Conservation (phyloP, 768 basidiomycete species). For the Epithele typhae region DNA sequence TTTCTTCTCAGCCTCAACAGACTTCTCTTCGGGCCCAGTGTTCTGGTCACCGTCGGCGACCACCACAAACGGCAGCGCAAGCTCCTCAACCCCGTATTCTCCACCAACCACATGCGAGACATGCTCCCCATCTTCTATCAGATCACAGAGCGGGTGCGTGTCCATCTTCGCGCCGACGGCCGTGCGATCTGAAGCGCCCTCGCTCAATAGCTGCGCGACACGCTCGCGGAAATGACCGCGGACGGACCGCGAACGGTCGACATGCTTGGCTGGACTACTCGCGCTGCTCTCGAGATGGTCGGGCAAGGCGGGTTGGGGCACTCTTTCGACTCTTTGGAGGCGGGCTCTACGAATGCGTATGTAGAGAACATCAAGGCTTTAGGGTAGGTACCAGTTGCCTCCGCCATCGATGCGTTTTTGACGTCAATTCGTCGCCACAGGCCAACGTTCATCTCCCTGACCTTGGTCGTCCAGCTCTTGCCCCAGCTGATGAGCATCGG, state of each 20-base stretch:
- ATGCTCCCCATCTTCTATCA: slow-evolving; percentile 11
- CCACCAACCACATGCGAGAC: slow-evolving; percentile 11
- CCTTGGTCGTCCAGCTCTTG: slow-evolving; percentile 39
- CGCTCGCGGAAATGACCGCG: slow-evolving; percentile 3
- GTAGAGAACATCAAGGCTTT: slow-evolving; percentile 15
- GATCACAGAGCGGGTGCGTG: slow-evolving; percentile 3
- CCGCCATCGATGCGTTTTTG: not conserved
- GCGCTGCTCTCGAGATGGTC: slow-evolving; percentile 12
- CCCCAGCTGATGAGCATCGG: slow-evolving; percentile 37
- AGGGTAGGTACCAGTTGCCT: slow-evolving; percentile 3
- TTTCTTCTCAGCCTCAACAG: not conserved
- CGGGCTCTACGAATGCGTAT: slow-evolving; percentile 10
- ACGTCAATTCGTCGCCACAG: slow-evolving; percentile 12
- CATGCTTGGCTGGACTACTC: slow-evolving; percentile 17
- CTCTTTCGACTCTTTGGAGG: slow-evolving; percentile 16
- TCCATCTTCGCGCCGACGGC: not conserved
- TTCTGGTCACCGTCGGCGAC: slow-evolving; percentile 11
- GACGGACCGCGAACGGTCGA: slow-evolving; percentile 8
- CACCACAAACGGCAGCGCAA: slow-evolving; percentile 20
- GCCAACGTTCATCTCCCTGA: slow-evolving; percentile 21
- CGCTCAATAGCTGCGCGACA: slow-evolving; percentile 14
- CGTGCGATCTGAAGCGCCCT: not conserved
- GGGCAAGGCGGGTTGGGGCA: slow-evolving; percentile 21
- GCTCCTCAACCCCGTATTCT: slow-evolving; percentile 14
- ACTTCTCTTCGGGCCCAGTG: slow-evolving; percentile 3